Conservation (phyloP, 2,329 filamentous ascomycete genomes). For the Alternaria angustiovoidea region DNA sequence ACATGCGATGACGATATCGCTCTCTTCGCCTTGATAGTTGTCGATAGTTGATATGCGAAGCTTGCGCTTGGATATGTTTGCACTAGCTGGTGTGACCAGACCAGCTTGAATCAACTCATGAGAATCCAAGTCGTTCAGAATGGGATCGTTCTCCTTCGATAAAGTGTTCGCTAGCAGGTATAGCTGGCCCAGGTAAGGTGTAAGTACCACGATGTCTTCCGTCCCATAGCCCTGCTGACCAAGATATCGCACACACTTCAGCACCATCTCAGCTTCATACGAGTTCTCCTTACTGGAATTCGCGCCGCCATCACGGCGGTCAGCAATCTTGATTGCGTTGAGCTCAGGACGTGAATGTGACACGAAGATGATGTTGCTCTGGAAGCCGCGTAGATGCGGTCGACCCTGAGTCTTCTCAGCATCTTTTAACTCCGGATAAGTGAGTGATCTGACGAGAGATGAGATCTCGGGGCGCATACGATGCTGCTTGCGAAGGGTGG, state of each 20-base stretch:
- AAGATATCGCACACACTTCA: slow-evolving; percentile 71
- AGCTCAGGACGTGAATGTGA: slow-evolving; percentile 67
- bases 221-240: slow-evolving; percentile 75
- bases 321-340: slow-evolving; percentile 53
- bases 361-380: slow-evolving; percentile 70
- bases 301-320: slow-evolving; percentile 60
- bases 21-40: slow-evolving; percentile 82
- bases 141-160: slow-evolving; percentile 65
- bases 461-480: slow-evolving; percentile 76
- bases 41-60: slow-evolving; percentile 76
- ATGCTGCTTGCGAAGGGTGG: slow-evolving; percentile 68
- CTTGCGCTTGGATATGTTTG: slow-evolving; percentile 60
- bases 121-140: slow-evolving; percentile 74
- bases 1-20: slow-evolving; percentile 73
- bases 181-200: slow-evolving; percentile 76
- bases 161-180: slow-evolving; percentile 64
- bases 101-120: slow-evolving; percentile 70
- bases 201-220: slow-evolving; percentile 71
- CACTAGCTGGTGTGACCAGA: slow-evolving; percentile 62
- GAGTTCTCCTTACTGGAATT: slow-evolving; percentile 68
- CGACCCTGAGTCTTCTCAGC: slow-evolving; percentile 59
- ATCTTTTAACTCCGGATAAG: slow-evolving; percentile 70
- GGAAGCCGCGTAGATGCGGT: slow-evolving; percentile 63
- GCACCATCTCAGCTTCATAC: slow-evolving; percentile 72
- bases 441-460: slow-evolving; percentile 62